These are phyloP conservation scores for Mortierella sp. DNA, from an alignment of 371 early-diverging fungal genomes.

Conservation along the genomic window DNA sequence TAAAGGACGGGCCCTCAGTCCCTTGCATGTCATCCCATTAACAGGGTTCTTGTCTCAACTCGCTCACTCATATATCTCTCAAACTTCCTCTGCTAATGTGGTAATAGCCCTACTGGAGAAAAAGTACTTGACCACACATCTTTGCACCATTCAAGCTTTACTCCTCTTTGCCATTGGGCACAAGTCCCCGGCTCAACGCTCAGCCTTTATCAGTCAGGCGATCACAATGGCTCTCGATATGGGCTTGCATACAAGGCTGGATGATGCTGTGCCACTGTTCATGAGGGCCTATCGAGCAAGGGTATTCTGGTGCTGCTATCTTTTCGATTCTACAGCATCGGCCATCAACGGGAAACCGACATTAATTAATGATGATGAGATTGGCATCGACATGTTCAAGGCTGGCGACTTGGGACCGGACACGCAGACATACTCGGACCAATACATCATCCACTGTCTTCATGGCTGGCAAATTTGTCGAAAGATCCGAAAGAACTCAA, in stretches of 20 bases:
- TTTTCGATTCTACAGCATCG: conserved; percentile 47
- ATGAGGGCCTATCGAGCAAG: conserved; percentile 38
- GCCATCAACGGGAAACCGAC: conserved; percentile 47
- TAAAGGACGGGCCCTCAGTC: too few species aligned
- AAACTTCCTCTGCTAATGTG: neutral
- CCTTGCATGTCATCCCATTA: too few species aligned
- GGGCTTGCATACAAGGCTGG: conserved; percentile 40
- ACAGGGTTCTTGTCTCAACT: too few species aligned
- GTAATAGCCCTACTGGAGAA: conserved; percentile 33
- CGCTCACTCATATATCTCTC: too few species aligned
- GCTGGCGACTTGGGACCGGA: conserved; percentile 40
- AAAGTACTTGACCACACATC: conserved; percentile 49
- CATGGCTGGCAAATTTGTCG: conserved; percentile 51
- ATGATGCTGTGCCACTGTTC: conserved; percentile 11
- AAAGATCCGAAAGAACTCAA: conserved; percentile 50
- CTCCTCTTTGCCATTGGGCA: conserved; percentile 49
- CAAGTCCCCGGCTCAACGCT: conserved; percentile 47
- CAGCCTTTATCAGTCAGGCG: conserved; percentile 51
- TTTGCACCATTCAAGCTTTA: conserved; percentile 46
- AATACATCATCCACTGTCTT: conserved; percentile 42
- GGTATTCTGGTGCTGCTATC: conserved; percentile 41
- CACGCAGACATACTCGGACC: conserved; percentile 34
- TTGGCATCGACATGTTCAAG: conserved; percentile 33
- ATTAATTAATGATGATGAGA: conserved; percentile 49
- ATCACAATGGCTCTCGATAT: conserved; percentile 51